Percentiles rank a stretch among this genome's conserved stretches.
phyloP scores from a whole-genome alignment of 495 filamentous ascomycete genomes.

The Penicillium bialowiezense region DNA sequence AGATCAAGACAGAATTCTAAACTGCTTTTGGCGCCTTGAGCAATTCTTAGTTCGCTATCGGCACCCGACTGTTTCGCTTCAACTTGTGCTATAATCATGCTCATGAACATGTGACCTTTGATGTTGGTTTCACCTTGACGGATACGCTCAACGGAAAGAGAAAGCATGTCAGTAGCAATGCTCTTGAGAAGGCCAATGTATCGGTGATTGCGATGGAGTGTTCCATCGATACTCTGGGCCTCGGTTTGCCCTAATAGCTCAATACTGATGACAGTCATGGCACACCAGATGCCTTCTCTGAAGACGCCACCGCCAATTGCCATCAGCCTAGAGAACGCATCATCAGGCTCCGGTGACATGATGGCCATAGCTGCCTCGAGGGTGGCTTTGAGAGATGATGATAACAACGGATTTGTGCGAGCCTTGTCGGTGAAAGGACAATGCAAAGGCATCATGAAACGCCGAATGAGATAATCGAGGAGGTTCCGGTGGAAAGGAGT shows the following conservation, averaged over 20 bases:
- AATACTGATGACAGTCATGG: neutral
- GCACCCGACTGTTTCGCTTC: neutral
- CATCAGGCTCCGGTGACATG: neutral
- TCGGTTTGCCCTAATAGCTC: neutral
- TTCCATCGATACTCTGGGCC: neutral
- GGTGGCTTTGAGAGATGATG: neutral
- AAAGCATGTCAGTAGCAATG: neutral
- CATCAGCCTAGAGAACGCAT: neutral
- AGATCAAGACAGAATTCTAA: neutral
- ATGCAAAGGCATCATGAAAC: neutral
- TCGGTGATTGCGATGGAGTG: neutral
- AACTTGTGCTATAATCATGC: slow-evolving; percentile 36
- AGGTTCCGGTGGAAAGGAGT: neutral
- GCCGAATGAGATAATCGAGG: neutral
- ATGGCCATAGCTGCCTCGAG: neutral
- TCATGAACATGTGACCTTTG: slow-evolving; percentile 45
- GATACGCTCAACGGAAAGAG: neutral
- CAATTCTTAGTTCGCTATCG: neutral
- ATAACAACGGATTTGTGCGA: neutral
- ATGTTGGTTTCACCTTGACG: slow-evolving; percentile 49
- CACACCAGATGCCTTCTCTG: neutral
- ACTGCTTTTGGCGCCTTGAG: neutral
- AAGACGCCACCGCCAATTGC: neutral
- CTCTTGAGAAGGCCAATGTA: neutral
- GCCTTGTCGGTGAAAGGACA: neutral